Evolutionary conservation across 495 filamentous ascomycete species (phyloP), one percentile per base, ranked within the genome.

Genomic region (Neurospora intermedia): DNA sequence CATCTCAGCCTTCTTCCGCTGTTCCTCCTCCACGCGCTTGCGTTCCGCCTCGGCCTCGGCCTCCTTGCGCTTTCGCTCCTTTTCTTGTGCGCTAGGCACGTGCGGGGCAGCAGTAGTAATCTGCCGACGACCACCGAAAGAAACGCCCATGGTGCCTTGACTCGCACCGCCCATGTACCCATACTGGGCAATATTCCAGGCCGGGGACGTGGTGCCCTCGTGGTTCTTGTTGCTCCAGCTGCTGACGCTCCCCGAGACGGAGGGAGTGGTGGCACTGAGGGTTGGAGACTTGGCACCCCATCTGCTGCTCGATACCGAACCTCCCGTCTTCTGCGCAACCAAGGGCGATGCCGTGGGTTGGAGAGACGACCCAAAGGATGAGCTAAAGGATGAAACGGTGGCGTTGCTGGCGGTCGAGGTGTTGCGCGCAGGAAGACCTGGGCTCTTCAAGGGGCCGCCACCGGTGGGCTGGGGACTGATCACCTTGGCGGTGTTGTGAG

Each of bases 131-230:
- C 89, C 92, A 70, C 96, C 96, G 80, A 98, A 99, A 7, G 92
- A 88, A 74, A 99, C 91, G 23, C 96, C 96, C 74, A 97, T 89
- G 78, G 97, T 98, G 7, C 92, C 95, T 81, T 99, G 96, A 76
- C 92, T 97, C 9, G 96, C 96, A 40, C 96, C 96, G 69, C 96
- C 96, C 93, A 98, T 96, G 81, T 98, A 98, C 11, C 96, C 95
- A 76, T 98, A 99, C 77, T 99, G 96, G 48, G 95, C 93, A 73
- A 98, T 98, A 78, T 99, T 98, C 96, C 96, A 99, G 38, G 96
- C 96, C 2, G 96, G 96, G 5, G 89, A 83, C 15, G 95, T 97
- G 40, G 85, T 85, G 23, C 88, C 87, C 80, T 97, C 91, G 75
- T 98, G 93, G 20, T 87, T 87, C 77, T 85, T 92, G 78, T 89